Conservation (phyloP, 331 rosid genomes). For the Telfairia occidentalis region DNA sequence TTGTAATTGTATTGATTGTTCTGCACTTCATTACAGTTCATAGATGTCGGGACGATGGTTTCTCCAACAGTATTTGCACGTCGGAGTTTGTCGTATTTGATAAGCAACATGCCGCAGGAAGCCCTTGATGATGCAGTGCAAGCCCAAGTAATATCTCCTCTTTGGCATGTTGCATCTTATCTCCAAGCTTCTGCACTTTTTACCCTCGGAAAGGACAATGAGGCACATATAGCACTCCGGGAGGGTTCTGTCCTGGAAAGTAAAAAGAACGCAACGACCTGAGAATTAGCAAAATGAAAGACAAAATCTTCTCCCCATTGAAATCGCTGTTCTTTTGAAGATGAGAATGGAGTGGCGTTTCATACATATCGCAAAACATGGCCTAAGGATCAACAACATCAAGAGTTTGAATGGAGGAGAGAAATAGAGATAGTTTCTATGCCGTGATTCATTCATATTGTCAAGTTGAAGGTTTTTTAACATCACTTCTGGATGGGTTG, state of each 20-base stretch:
- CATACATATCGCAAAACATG: constrained; percentile 30
- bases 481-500: constrained; percentile 31
- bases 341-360: constrained; percentile 18
- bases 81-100: constrained; percentile 64
- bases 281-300: constrained; percentile 11
- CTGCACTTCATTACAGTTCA: constrained; percentile 42
- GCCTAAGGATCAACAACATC: constrained; percentile 18
- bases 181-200: constrained; percentile 65
- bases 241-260: constrained; percentile 61
- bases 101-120: constrained; percentile 55
- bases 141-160: constrained; percentile 59
- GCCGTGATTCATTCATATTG: constrained; percentile 31
- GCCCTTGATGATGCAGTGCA: constrained; percentile 73
- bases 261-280: constrained; percentile 34
- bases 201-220: constrained; percentile 41
- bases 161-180: constrained; percentile 74
- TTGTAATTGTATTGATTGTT: constrained; percentile 2
- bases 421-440: constrained; percentile 11
- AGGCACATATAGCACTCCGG: constrained; percentile 63
- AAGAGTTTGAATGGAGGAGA: constrained; percentile 12
- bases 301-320: constrained; percentile 8
- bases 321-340: constrained; percentile 17
- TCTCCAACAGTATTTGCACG: constrained; percentile 85
- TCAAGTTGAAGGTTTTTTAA: constrained; percentile 23
- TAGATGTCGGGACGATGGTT: constrained; percentile 66